Evolutionary conservation across 768 basidiomycete genomes (phyloP), one percentile per base, ranked within the genome.

Genomic region (Podaxis sp.): DNA sequence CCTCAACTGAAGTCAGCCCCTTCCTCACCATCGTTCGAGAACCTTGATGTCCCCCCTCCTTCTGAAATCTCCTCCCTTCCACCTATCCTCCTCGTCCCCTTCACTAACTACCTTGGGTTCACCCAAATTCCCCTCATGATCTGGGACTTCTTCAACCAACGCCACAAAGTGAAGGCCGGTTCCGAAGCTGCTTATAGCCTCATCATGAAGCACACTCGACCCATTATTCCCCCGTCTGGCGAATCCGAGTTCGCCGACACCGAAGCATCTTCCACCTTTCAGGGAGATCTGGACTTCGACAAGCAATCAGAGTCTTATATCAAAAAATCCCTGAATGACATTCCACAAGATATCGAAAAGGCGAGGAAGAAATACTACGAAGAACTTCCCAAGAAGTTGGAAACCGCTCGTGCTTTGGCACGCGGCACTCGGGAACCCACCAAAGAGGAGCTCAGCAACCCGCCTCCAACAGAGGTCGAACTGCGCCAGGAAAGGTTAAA

Each of bases 61-160:
- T 39, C 79, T 12, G 66, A 73, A 8, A 80, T 97, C 46, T 91
- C 93, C 2, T 76, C 83, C 0, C 87, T 88, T 42, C 92, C 96
- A 0, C 90, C 96, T 1, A 77, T 98, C 58, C 82, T 93, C 26
- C 80, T 94, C 48, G 85, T 94, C 33, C 80, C 87, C 12, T 93
- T 87, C 73, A 80, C 82, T 42, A 86, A 94, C 69, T 82, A 88
- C 67, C 81, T 96, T 57, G 95, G 95, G 6, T 83, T 96, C 70
- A 83, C 81, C 30, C 91, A 92, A 69, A 87, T 96, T 61, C 95
- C 95, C 12, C 76, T 84, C 68, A 96, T 96, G 94, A 84, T 96
- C 52, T 89, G 87, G 86, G 92, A 87, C 66, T 95, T 95, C 75
- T 98, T 97, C 79, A 95, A 94, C 72, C 88, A 92, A 71, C 87